Conservation (phyloP, 164 flowering plant genomes). For the Protea cynaroides region DNA sequence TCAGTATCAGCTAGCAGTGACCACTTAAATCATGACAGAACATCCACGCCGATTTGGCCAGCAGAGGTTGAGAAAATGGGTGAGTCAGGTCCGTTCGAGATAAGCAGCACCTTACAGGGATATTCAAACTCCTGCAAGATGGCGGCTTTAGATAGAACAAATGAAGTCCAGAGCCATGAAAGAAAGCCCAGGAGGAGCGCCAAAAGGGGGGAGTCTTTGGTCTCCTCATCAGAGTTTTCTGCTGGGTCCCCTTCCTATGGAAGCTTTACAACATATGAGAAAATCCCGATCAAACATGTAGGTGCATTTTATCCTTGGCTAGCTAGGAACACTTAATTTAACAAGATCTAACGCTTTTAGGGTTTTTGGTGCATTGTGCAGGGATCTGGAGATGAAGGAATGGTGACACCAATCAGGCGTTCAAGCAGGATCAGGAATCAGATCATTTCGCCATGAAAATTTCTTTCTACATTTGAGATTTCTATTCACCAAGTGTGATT, state of each 20-base stretch:
- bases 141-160: slow-evolving; percentile 5
- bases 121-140: slow-evolving; percentile 22
- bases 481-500: no score
- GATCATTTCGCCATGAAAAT: slow-evolving; percentile 40
- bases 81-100: slow-evolving; percentile 48
- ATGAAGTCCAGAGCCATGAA: slow-evolving; percentile 33
- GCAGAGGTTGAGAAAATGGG: slow-evolving; percentile 34
- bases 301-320: slow-evolving; percentile 14
- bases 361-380: slow-evolving; percentile 14
- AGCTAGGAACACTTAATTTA: neutral
- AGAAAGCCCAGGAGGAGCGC: slow-evolving; percentile 24
- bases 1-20: slow-evolving; percentile 16
- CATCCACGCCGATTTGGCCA: slow-evolving; percentile 19
- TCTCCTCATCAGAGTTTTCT: slow-evolving; percentile 49
- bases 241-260: slow-evolving; percentile 60
- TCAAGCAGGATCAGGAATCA: slow-evolving; percentile 65
- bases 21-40: slow-evolving; percentile 8
- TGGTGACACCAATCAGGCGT: slow-evolving; percentile 69
- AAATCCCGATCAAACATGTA: slow-evolving; percentile 41
- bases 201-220: slow-evolving; percentile 51
- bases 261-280: slow-evolving; percentile 79
- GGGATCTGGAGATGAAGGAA: slow-evolving; percentile 45
- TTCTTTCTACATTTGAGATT: no score
- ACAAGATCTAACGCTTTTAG: neutral
- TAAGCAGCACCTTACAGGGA: slow-evolving; percentile 41